These are phyloP conservation scores for Diaporthe sp. DNA, from an alignment of 2,329 filamentous ascomycete genomes.

Conservation along the genomic window DNA sequence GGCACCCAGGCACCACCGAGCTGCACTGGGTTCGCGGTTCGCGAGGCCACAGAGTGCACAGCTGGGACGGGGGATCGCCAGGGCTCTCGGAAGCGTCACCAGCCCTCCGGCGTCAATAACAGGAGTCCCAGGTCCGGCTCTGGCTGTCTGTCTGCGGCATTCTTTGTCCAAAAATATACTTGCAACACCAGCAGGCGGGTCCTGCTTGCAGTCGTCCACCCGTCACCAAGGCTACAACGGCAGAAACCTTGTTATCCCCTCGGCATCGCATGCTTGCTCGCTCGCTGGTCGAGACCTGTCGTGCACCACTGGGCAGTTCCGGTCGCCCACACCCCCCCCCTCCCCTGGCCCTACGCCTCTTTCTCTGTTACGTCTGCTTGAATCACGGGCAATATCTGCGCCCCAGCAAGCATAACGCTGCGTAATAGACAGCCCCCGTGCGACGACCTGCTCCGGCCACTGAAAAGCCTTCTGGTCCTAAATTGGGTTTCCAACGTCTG, in stretches of 20 bases:
- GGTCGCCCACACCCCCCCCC: constrained; percentile 10
- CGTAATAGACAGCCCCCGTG: constrained; percentile 28
- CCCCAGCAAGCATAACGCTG: constrained; percentile 26
- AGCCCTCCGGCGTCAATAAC: constrained; percentile 19
- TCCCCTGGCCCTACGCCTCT: background rate
- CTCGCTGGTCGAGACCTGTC: constrained; percentile 23
- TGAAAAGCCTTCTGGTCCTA: constrained; percentile 26
- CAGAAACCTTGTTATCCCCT: constrained; percentile 18
- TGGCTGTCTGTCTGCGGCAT: constrained; percentile 18
- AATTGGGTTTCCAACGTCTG: constrained; percentile 7
- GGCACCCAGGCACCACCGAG: background rate
- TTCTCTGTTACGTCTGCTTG: constrained; percentile 27
- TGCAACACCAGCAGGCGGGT: constrained; percentile 36
- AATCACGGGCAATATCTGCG: constrained; percentile 30
- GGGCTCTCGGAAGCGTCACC: background rate
- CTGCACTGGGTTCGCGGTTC: background rate
- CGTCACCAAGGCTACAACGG: constrained; percentile 6
- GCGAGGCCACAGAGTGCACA: background rate
- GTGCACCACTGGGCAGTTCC: constrained; percentile 18
- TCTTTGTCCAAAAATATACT: constrained; percentile 32
- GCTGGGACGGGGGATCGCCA: constrained; percentile 18
- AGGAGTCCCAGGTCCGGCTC: constrained; percentile 3
- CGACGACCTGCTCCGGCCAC: constrained; percentile 34
- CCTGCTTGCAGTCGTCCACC: constrained; percentile 15
- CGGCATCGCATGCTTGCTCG: constrained; percentile 23